phyloP scores from a whole-genome alignment of 2,329 filamentous ascomycete genomes.

The Microcyclospora pomicola region DNA sequence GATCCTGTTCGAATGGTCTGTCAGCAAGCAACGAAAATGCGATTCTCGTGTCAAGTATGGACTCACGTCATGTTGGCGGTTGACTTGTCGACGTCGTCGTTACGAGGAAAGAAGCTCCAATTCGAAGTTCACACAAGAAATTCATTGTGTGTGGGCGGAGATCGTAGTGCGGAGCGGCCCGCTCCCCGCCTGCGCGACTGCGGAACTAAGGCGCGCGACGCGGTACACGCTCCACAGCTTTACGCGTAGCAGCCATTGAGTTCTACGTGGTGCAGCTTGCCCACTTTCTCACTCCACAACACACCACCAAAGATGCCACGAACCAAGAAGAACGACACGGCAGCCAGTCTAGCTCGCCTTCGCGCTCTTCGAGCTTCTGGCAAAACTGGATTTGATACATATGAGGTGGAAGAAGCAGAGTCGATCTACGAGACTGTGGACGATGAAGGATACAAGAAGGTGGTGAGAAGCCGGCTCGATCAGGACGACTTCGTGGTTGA shows the following conservation, averaged over 20 bases:
- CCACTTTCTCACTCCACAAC: constrained; percentile 19
- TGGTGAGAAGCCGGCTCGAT: constrained; percentile 76
- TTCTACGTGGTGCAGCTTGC: background rate
- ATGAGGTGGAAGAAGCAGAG: constrained; percentile 71
- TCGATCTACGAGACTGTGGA: constrained; percentile 92
- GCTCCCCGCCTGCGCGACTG: too few species aligned
- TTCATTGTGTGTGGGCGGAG: background rate
- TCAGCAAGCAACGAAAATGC: too few species aligned
- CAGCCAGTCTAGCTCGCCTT: constrained; percentile 52
- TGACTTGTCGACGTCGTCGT: constrained; percentile 3
- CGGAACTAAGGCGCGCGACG: too few species aligned
- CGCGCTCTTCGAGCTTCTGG: constrained; percentile 72
- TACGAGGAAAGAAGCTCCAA: background rate
- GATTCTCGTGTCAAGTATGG: too few species aligned
- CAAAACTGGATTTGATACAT: constrained; percentile 79
- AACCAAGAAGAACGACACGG: constrained; percentile 1
- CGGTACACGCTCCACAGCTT: background rate
- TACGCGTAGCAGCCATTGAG: background rate
- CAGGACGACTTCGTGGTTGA: constrained; percentile 97
- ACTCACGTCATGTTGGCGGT: constrained; percentile 36
- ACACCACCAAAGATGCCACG: too few species aligned
- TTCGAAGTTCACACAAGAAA: constrained; percentile 1
- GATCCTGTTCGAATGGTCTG: constrained; percentile 40
- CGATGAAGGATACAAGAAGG: constrained; percentile 92
- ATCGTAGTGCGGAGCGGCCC: too few species aligned